Conservation (phyloP, 192 early-diverging fungal species). For the Oehlia diaphana region DNA sequence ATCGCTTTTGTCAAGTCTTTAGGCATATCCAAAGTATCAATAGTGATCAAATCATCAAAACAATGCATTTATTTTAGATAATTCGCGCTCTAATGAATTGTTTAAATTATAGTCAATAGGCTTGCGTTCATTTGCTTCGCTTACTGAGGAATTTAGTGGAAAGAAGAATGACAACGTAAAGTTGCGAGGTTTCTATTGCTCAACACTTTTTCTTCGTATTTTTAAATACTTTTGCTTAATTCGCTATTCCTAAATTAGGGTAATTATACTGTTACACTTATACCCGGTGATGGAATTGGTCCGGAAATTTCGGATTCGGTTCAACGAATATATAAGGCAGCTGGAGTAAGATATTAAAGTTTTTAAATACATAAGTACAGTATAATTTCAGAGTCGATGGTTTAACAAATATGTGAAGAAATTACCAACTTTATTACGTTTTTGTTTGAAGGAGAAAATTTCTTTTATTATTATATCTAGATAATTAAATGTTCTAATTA, state of each 20-base stretch:
- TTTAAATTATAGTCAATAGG: neutral
- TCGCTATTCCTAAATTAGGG: slow-evolving; percentile 40
- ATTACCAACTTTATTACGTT: neutral
- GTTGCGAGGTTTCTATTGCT: neutral
- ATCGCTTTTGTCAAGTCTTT: slow-evolving; percentile 11
- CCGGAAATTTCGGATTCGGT: slow-evolving; percentile 96
- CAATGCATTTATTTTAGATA: neutral
- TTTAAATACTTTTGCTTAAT: neutral
- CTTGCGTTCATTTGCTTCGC: slow-evolving; percentile 1
- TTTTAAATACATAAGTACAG: neutral
- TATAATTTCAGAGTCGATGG: neutral
- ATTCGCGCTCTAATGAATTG: neutral
- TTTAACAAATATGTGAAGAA: no score
- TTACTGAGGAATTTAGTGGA: slow-evolving; percentile 1
- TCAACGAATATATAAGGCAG: slow-evolving; percentile 87
- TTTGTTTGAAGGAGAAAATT: no score
- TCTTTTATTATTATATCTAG: no score
- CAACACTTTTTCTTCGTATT: neutral
- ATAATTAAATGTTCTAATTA: no score
- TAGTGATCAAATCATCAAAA: neutral
- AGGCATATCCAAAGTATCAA: neutral
- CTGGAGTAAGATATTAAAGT: slow-evolving; percentile 58
- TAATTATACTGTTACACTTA: slow-evolving; percentile 89
- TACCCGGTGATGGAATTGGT: slow-evolving; percentile 98
- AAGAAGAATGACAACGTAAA: slow-evolving; percentile 8